A percentile compares a stretch with the other conserved stretches of the same genome.
Conservation (phyloP, 345 rosid species). For the Arabidopsis suecica region DNA sequence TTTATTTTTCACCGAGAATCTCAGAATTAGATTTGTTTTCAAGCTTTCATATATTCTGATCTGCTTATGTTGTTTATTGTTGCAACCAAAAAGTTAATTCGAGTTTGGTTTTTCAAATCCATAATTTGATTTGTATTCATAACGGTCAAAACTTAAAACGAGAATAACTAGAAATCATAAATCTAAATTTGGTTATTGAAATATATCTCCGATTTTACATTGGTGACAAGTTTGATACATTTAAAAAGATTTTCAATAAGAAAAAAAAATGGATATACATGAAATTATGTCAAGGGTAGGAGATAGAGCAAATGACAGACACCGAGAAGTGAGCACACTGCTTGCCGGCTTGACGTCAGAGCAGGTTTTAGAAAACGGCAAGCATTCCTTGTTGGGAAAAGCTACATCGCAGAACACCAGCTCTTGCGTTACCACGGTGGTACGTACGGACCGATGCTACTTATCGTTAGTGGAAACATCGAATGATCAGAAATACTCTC, state of each 20-base stretch:
- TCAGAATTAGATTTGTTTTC: constrained; percentile 30
- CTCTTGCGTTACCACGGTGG: constrained; percentile 33
- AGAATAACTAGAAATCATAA: neutral
- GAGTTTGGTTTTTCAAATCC: constrained; percentile 4
- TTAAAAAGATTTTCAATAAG: neutral
- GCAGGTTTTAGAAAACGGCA: constrained; percentile 26
- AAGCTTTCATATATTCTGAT: constrained; percentile 3
- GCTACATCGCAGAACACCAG: constrained; percentile 20
- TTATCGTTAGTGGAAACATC: constrained; percentile 28
- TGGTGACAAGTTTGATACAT: neutral
- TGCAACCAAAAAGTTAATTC: neutral
- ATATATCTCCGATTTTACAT: constrained; percentile 1
- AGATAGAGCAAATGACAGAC: constrained; percentile 50
- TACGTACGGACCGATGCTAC: constrained; percentile 22
- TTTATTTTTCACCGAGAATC: constrained; percentile 42
- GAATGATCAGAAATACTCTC: neutral
- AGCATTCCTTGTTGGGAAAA: constrained; percentile 5
- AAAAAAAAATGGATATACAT: neutral
- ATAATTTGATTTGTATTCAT: neutral
- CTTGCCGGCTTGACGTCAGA: constrained; percentile 30
- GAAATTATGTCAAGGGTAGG: neutral
- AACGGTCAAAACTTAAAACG: neutral
- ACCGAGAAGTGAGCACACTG: constrained; percentile 59
- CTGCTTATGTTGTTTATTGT: constrained; percentile 26
- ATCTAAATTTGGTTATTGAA: neutral